Percentiles rank a stretch among this genome's conserved stretches.
Conservation (phyloP, 306 rosid genomes). For the Cyclanthera cordifolia region DNA sequence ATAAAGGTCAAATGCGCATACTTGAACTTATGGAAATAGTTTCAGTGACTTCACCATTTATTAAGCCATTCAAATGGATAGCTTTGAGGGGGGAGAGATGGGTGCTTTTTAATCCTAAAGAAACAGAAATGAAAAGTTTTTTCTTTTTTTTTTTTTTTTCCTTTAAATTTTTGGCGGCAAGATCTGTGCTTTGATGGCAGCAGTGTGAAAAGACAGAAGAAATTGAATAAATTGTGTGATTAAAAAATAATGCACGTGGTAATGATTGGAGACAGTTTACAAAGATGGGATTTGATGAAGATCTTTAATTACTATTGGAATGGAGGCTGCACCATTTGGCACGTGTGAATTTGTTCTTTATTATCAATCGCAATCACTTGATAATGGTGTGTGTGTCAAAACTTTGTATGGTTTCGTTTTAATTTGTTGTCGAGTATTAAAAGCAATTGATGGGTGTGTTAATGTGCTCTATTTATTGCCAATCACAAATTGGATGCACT, state of each 20-base stretch:
- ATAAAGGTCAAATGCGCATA: too few relatives aligned
- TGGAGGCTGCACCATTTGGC: slow-evolving; percentile 8
- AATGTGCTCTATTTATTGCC: too few relatives aligned
- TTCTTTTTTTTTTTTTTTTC: neutral
- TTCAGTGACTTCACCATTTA: neutral
- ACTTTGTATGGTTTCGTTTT: neutral
- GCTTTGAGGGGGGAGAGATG: neutral
- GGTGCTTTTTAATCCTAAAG: neutral
- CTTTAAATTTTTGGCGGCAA: neutral
- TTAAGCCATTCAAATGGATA: neutral
- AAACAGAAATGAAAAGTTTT: neutral
- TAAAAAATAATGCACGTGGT: slow-evolving; percentile 1
- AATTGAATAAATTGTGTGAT: neutral
- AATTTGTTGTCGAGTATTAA: neutral
- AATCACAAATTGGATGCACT: too few relatives aligned
- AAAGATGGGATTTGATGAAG: neutral
- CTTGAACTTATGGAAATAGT: neutral
- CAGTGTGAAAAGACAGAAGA: neutral
- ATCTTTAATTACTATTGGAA: slow-evolving; percentile 10
- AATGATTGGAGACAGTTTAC: neutral
- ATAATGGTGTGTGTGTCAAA: neutral
- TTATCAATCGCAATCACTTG: neutral
- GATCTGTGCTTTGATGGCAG: neutral
- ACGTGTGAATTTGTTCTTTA: neutral
- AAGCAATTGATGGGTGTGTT: neutral